A percentile compares a stretch with the other conserved stretches of the same genome.
Conservation (phyloP, 257 asterid species). For the Leptodermis oblonga region DNA sequence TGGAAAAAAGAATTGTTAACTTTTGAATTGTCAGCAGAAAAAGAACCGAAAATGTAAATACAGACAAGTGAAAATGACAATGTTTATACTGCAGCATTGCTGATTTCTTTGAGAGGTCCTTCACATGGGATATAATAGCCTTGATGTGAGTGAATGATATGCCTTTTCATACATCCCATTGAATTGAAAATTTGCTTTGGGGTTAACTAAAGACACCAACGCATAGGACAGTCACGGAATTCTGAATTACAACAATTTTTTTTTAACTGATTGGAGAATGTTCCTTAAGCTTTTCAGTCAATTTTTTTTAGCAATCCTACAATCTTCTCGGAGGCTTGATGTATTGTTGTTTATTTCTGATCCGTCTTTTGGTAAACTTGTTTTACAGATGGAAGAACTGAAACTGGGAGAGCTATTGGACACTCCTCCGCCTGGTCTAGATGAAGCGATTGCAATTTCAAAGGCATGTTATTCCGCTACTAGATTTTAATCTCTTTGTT, state of each 20-base stretch:
- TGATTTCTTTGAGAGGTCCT: neutral
- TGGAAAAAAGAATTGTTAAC: neutral
- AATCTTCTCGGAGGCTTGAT: neutral
- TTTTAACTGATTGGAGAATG: neutral
- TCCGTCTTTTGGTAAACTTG: constrained; percentile 7
- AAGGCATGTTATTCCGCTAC: constrained; percentile 33
- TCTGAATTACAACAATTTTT: neutral
- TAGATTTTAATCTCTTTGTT: constrained; percentile 1
- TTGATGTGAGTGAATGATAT: neutral
- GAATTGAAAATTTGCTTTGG: neutral
- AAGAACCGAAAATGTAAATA: neutral
- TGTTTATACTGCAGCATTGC: neutral
- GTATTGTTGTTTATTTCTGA: neutral
- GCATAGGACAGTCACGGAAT: neutral
- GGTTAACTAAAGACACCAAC: neutral
- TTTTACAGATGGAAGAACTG: constrained; percentile 51
- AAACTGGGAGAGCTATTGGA: constrained; percentile 73
- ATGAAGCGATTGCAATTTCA: constrained; percentile 72
- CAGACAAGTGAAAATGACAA: neutral
- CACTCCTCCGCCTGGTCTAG: constrained; percentile 70
- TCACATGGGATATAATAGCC: neutral
- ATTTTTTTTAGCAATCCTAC: neutral
- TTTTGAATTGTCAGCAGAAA: neutral
- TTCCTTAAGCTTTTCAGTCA: neutral
- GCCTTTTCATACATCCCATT: neutral